phyloP scores from a whole-genome alignment of 257 asterid species.

The Euphrasia confusa region DNA sequence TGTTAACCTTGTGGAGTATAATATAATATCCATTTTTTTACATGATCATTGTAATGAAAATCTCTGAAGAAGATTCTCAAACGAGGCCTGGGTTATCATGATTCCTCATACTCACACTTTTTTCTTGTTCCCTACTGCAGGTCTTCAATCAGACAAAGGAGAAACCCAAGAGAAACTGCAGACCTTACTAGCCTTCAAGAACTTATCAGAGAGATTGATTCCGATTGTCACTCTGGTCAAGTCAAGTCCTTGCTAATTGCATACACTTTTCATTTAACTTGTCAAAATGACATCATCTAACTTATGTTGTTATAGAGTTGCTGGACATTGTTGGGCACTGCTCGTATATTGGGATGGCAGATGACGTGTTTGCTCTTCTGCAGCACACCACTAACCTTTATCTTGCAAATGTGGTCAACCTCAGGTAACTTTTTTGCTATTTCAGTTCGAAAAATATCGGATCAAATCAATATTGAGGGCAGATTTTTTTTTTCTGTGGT shows the following conservation, averaged over 20 bases:
- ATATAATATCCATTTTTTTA: constrained; percentile 8
- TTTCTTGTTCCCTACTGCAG: constrained; percentile 31
- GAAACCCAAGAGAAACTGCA: constrained; percentile 86
- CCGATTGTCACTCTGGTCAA: constrained; percentile 66
- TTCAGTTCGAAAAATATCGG: background rate
- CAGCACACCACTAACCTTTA: constrained; percentile 86
- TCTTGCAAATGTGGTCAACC: constrained; percentile 80
- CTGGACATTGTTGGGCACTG: constrained; percentile 77
- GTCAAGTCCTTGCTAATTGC: constrained; percentile 21
- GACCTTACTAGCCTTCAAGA: constrained; percentile 91
- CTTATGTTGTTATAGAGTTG: constrained; percentile 47
- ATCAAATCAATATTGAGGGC: background rate
- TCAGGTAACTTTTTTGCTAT: constrained; percentile 55
- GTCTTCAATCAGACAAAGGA: constrained; percentile 77
- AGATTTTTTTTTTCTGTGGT: background rate
- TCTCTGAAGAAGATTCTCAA: constrained; percentile 5
- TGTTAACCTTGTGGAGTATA: background rate
- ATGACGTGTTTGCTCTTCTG: constrained; percentile 74
- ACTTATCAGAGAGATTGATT: constrained; percentile 66
- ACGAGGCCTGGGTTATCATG: constrained; percentile 23
- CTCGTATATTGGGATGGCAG: constrained; percentile 95
- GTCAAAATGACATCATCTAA: constrained; percentile 22
- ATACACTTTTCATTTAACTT: constrained; percentile 16
- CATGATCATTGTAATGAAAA: background rate
- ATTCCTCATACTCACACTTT: background rate